Base-by-base conservation (phyloP, 495 filamentous ascomycete genomes). In the Xylaria longipes region DNA sequence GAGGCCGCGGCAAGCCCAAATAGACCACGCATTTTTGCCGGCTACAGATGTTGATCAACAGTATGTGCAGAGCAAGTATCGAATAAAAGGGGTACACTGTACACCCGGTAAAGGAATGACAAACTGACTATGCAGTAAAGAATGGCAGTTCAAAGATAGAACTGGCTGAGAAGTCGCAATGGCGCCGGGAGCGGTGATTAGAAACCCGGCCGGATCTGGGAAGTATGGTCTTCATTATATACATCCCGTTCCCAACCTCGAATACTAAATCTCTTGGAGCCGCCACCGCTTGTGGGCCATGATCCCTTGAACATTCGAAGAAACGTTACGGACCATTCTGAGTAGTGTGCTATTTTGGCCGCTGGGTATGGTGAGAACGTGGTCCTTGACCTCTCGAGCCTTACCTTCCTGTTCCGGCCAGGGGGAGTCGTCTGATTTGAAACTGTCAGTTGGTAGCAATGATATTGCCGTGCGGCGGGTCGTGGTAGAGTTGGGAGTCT, bases 1-100 rank as follows among this genome's bases (percentile, higher is more conserved):
- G 72, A 46, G 50, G 78, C 78, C 69, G 77, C 75, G 35, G 76
- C 76, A 17, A 80, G 63, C 65, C 76, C 74, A 67, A 80, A 72
- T 57, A 77, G 63, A 22, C 65, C 71, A 45, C 68, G 68, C 68
- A 70, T 70, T 43, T 29, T 41, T 17, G 58, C 48, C 29, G 33
- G 37, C 27, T 41, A 56, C 29, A 56, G 33, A 43, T 17, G 58
- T 70, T 63, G 37, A 52, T 43, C 61, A 64, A 70, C 45, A 56
- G 64, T 39, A 56, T 62, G 8, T 58, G 39, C 14, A 61, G 46
- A 37, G 46, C 25, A 39, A 43, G 25, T 52, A 39, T 62, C 25
- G 41, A 62, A 62, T 46, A 63, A 33, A 62, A 70, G 45, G 68
- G 68, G 41, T 63, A 62, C 57, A 29, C 68, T 15, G 45, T 62